phyloP scores from a whole-genome alignment of 2,329 filamentous ascomycete species.

The Hymenoscyphus scutula region DNA sequence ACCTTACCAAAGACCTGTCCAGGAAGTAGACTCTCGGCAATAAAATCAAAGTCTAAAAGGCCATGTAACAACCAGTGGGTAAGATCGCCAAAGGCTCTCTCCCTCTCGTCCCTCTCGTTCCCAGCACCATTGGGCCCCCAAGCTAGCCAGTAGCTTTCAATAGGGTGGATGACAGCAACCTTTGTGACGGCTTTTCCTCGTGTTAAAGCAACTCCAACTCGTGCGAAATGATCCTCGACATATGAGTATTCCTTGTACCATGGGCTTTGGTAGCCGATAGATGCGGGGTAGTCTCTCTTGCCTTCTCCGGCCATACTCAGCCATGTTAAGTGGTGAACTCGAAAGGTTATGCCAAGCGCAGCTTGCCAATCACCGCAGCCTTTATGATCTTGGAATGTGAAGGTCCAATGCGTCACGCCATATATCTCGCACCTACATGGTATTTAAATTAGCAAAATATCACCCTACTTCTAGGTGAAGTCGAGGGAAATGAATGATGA shows the following conservation, averaged over 20 bases:
- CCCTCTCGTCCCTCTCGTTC: slow-evolving; percentile 30
- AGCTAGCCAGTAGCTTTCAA: slow-evolving; percentile 38
- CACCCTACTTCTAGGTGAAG: not conserved
- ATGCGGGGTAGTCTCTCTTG: slow-evolving; percentile 37
- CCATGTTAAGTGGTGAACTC: slow-evolving; percentile 37
- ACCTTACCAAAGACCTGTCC: slow-evolving; percentile 20
- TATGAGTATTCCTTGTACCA: slow-evolving; percentile 37
- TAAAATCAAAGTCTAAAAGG: slow-evolving; percentile 38
- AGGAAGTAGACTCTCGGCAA: slow-evolving; percentile 35
- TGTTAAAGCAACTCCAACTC: slow-evolving; percentile 35
- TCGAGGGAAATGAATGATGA: not conserved
- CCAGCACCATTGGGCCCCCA: slow-evolving; percentile 34
- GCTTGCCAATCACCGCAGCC: slow-evolving; percentile 39
- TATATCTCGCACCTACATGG: slow-evolving; percentile 29
- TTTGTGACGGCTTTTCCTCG: slow-evolving; percentile 33
- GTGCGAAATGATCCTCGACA: slow-evolving; percentile 37
- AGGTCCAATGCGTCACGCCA: slow-evolving; percentile 36
- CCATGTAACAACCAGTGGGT: slow-evolving; percentile 34
- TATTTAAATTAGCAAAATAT: not conserved
- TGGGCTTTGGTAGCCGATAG: slow-evolving; percentile 36
- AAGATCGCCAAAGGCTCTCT: slow-evolving; percentile 32
- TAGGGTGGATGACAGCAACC: slow-evolving; percentile 37
- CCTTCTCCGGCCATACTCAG: slow-evolving; percentile 37
- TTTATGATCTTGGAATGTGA: slow-evolving; percentile 38
- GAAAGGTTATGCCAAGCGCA: slow-evolving; percentile 36